Evolutionary conservation across 371 early-diverging fungal genomes (phyloP).

Genomic region (Catenaria anguillulae): DNA sequence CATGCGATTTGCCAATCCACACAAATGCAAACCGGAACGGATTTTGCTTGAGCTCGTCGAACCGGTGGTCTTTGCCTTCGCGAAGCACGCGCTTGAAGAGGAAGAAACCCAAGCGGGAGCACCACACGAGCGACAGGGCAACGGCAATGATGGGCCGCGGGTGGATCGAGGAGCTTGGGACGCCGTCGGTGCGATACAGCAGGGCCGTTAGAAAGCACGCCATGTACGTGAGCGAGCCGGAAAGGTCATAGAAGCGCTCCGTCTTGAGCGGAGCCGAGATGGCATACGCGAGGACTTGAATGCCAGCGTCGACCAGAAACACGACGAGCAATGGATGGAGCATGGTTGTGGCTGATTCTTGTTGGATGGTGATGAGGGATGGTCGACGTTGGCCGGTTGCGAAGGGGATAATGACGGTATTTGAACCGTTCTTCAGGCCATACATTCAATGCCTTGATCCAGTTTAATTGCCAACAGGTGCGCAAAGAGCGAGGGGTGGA

Average conservation of each 20-base stretch:
- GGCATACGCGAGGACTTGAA: constrained; percentile 21
- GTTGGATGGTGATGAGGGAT: too few relatives aligned
- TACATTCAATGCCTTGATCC: too few relatives aligned
- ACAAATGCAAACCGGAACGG: constrained; percentile 7
- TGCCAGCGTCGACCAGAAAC: constrained; percentile 19
- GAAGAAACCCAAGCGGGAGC: constrained; percentile 20
- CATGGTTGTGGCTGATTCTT: too few relatives aligned
- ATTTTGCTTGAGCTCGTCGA: constrained; percentile 17
- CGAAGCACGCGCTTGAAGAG: constrained; percentile 16
- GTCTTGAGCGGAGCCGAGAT: constrained; percentile 15
- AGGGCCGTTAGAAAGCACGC: constrained; percentile 21
- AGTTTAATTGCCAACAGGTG: too few relatives aligned
- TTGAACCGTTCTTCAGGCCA: too few relatives aligned
- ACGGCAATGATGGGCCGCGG: constrained; percentile 21
- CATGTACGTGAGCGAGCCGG: constrained; percentile 22
- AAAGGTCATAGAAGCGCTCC: constrained; percentile 23
- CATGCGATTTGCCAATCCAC: constrained; percentile 14
- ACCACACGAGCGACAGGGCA: constrained; percentile 20
- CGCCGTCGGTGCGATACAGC: constrained; percentile 9
- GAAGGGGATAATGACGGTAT: too few relatives aligned
- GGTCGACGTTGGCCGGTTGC: too few relatives aligned
- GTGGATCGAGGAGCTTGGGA: constrained; percentile 2
- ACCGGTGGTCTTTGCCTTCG: constrained; percentile 15
- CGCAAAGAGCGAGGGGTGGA: too few relatives aligned
- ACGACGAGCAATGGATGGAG: constrained; percentile 16